Evolutionary conservation across 805 yeast species (phyloP), one percentile per base, ranked within the genome.

Genomic region (Cyberlindnera euphorbiiphila): DNA sequence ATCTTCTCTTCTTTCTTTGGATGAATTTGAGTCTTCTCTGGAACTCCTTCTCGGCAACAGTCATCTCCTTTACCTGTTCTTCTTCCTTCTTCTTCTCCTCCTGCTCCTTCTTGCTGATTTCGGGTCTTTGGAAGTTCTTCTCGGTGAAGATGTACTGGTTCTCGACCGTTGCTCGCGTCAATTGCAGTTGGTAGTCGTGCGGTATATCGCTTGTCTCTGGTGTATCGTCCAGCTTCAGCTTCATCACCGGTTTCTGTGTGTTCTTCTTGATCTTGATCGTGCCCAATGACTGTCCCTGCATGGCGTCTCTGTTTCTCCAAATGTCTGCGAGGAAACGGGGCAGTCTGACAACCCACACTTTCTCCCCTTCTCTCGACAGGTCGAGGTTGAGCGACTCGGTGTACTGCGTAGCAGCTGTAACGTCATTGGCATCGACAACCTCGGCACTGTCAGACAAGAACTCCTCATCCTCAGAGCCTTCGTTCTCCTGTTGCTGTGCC

Each of bases 61-160:
- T 28, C 29, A 42, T 12, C 16, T 33, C 44, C 17, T 37, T 34
- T 5, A 13, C 10, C 13, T 28, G 29, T 18, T 28, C 38, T 13
- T 36, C 23, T n/a, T 20, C 15, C 29, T 26, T 22, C 23, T 25
- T 27, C 23, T 11, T 23, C 27, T 13, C 14, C 37, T 26, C 34
- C 12, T 22, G 23, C 20, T 41, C 37, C 5, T 26, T 25, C n/a
- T 12, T 5, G 14, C 37, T 6, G n/a, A n/a, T n/a, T n/a, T n/a
- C n/a, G n/a, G 43, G 36, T 22, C 35, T 37, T 13, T 15, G 37
- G 59, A 64, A 68, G 56, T 88, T 89, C 54, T 85, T 81, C 64
- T 91, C 98, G 22, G 87, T 79, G 60, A 93, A 87, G 11, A 89
- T 83, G 56, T 72, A 93, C 43, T 93, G 86, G 56, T 91, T 93